Evolutionary conservation across 2,329 filamentous ascomycete genomes (phyloP), one percentile per base, ranked within the genome.

Genomic region (Leptoxyphium fumago): DNA sequence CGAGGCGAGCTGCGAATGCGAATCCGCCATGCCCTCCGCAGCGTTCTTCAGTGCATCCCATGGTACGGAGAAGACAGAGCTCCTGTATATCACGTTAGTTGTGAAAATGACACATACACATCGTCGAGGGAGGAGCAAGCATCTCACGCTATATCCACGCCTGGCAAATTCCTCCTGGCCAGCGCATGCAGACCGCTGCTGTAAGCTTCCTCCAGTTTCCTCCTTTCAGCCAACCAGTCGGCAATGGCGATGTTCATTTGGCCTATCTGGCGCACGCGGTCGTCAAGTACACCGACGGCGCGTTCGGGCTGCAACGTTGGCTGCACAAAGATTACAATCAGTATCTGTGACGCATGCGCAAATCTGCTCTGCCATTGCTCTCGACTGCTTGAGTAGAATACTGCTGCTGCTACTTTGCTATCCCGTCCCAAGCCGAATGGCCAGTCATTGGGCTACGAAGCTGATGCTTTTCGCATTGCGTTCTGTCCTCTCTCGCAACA

Each of bases 211-310:
- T 98, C 91, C 49, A 96, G 74, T 57, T 80, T 83, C 61, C 88
- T 82, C 55, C 91, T 85, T 70, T 98, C 91, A 80, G 89, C 83
- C 49, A 98, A 75, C 86, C 89, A 98, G 67, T 96, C 89, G 63
- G 89, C 89, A 58, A 98, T 85, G 61, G 95, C 86, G 54, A 72
- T 67, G 65, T 98, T 95, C 67, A 94, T 69, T 63, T 81, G 86
- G 56, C 75, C 77, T 61, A 96, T 89, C 64, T 86, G 77, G 64
- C 83, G 84, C 55, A 96, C 77, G 58, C 91, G 84, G 55, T 95
- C 88, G 64, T 81, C 83, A 56, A 96, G 75, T 47, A 86, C 75
- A 44, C 77, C 74, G 34, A 87, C 84, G 47, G 91, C 88, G 68
- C 91, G 85, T 53, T 68, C 68, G 21, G 91, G 89, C 63, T 84